These are phyloP conservation scores for Rhynchospora pubera DNA, from an alignment of 176 grass and related monocot genomes.

Conservation along the genomic window DNA sequence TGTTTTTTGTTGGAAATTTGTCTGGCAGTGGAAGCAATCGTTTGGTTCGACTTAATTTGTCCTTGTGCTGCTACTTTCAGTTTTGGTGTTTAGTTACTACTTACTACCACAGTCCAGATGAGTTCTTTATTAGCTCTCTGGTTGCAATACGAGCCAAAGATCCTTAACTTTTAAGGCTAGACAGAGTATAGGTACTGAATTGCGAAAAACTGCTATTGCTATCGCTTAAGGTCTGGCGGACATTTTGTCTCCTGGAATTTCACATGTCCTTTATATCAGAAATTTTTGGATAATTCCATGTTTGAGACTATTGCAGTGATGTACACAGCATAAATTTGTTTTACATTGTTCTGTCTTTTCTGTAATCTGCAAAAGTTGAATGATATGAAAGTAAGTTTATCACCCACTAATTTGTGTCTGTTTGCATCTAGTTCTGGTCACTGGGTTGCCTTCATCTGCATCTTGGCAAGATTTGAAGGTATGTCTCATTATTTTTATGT, in stretches of 20 bases:
- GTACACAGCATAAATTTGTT: not conserved
- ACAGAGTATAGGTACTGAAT: not conserved
- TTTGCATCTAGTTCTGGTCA: constrained; percentile 62
- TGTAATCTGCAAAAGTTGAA: not conserved
- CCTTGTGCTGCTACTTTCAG: too few relatives aligned
- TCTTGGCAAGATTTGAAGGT: constrained; percentile 99
- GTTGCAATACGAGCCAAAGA: not conserved
- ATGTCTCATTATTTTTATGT: constrained; percentile 11
- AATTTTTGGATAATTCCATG: not conserved
- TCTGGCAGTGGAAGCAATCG: too few relatives aligned
- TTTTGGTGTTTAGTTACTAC: too few relatives aligned
- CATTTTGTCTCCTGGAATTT: not conserved
- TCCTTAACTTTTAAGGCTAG: not conserved
- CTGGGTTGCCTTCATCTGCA: constrained; percentile 81
- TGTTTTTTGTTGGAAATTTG: not conserved
- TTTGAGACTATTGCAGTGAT: not conserved
- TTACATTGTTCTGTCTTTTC: not conserved
- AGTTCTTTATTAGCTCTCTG: not conserved
- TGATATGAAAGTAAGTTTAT: not conserved
- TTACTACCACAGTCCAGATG: not conserved
- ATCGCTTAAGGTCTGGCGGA: not conserved
- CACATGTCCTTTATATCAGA: not conserved
- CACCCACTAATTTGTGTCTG: too few relatives aligned
- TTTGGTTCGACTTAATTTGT: too few relatives aligned
- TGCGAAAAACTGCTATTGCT: not conserved